Evolutionary conservation across 1,284 basidiomycete genomes (phyloP).

Genomic region (Gomphus bonarii): DNA sequence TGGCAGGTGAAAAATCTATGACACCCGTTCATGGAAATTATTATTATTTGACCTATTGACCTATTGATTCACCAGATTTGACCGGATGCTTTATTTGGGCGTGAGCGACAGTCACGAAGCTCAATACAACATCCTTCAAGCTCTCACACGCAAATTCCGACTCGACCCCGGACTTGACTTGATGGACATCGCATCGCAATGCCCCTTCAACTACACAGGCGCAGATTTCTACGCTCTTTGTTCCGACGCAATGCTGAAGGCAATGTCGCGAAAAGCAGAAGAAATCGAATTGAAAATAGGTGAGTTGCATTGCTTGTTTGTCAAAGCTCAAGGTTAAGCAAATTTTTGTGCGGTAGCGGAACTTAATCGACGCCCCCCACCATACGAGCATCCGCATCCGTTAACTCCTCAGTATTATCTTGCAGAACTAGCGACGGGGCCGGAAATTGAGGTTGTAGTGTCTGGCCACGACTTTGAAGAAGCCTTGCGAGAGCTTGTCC

Average conservation of each 20-base stretch:
- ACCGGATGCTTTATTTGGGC: conserved; percentile 93
- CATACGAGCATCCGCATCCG: conserved; percentile 49
- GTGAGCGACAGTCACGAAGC: conserved; percentile 84
- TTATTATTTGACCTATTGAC: too few species aligned
- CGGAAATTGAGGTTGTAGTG: conserved; percentile 74
- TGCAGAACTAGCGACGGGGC: conserved; percentile 66
- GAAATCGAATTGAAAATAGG: conserved; percentile 69
- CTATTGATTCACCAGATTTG: conserved; percentile 67
- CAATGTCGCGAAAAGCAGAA: conserved; percentile 85
- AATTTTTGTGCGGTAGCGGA: conserved; percentile 27
- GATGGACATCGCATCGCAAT: conserved; percentile 56
- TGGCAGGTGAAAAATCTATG: conserved; percentile 63
- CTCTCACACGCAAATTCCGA: conserved; percentile 88
- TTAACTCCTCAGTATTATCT: conserved; percentile 92
- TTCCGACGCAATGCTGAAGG: conserved; percentile 91
- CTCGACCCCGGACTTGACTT: conserved; percentile 68
- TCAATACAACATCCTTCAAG: conserved; percentile 82
- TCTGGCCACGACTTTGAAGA: conserved; percentile 63
- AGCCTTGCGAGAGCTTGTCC: conserved; percentile 71
- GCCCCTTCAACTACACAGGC: conserved; percentile 91
- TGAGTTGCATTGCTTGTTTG: conserved; percentile 20
- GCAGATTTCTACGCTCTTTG: conserved; percentile 98
- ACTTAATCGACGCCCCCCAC: conserved; percentile 35
- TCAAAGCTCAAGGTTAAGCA: not conserved
- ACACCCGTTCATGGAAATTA: too few species aligned